phyloP scores from a whole-genome alignment of 78 protist species.

The Emiliania huxleyi region DNA sequence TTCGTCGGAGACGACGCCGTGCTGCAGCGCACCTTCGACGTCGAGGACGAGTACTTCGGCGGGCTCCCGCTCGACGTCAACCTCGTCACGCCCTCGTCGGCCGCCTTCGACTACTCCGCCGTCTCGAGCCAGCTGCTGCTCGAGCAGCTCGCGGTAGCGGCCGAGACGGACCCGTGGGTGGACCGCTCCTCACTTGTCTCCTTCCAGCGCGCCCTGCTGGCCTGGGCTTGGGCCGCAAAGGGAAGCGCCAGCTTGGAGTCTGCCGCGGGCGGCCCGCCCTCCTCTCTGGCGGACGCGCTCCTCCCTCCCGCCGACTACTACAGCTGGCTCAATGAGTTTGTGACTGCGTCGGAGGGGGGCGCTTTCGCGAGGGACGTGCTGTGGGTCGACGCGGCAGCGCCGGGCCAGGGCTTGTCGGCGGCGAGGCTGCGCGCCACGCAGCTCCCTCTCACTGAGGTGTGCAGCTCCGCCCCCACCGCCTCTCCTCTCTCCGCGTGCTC shows the following conservation, averaged over 20 bases:
- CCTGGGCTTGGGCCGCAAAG: neutral
- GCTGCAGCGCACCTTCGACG: conserved; percentile 18
- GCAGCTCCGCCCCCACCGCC: neutral
- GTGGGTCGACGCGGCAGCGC: neutral
- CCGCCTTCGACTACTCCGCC: neutral
- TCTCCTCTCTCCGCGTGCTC: neutral
- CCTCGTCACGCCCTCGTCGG: neutral
- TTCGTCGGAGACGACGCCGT: conserved; percentile 6
- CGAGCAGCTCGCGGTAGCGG: neutral
- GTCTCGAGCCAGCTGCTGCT: neutral
- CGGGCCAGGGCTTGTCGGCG: neutral
- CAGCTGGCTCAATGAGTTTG: too few species aligned
- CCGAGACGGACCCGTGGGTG: neutral
- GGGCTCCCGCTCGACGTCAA: neutral
- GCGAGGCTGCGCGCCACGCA: neutral
- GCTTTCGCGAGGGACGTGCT: too few species aligned
- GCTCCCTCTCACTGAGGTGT: neutral
- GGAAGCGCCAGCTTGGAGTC: neutral
- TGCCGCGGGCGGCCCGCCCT: neutral
- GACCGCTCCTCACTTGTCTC: neutral
- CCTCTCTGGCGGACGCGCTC: too few species aligned
- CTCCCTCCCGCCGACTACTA: too few species aligned
- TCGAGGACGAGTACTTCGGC: conserved; percentile 15
- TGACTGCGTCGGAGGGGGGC: too few species aligned
- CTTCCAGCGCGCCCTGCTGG: neutral